phyloP scores from a whole-genome alignment of 345 rosid species.

The Populus tremula region DNA sequence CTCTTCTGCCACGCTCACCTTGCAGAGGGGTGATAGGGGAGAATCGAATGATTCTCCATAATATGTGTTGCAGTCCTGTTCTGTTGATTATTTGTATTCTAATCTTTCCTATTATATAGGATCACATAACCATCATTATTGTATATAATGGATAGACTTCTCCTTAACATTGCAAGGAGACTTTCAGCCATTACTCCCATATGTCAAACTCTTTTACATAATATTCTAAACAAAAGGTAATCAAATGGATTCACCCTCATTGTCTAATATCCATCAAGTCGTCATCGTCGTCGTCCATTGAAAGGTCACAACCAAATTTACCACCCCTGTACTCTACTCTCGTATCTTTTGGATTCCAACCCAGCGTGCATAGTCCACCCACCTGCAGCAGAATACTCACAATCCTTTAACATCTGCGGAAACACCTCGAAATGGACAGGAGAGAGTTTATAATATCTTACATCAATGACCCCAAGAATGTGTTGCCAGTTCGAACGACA shows the following conservation, averaged over 20 bases:
- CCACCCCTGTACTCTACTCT: background rate
- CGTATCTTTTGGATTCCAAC: slow-evolving; percentile 74
- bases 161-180: too few relatives aligned
- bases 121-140: too few relatives aligned
- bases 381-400: slow-evolving; percentile 38
- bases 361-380: slow-evolving; percentile 96
- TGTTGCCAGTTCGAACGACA: slow-evolving; percentile 95
- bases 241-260: background rate
- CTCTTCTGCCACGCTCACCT: too few relatives aligned
- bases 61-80: too few relatives aligned
- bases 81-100: too few relatives aligned
- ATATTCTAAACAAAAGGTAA: slow-evolving; percentile 1
- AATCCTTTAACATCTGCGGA: background rate
- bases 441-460: slow-evolving; percentile 38
- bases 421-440: background rate
- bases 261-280: background rate
- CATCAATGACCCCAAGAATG: slow-evolving; percentile 88
- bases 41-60: too few relatives aligned
- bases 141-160: too few relatives aligned
- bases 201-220: too few relatives aligned
- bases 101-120: too few relatives aligned
- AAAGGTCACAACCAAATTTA: background rate
- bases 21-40: too few relatives aligned
- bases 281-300: background rate
- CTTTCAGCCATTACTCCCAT: too few relatives aligned